Percentiles rank a stretch among this genome's conserved stretches.
Conservation (phyloP, 1,284 basidiomycete species). For the Papiliotrema terrestris region DNA sequence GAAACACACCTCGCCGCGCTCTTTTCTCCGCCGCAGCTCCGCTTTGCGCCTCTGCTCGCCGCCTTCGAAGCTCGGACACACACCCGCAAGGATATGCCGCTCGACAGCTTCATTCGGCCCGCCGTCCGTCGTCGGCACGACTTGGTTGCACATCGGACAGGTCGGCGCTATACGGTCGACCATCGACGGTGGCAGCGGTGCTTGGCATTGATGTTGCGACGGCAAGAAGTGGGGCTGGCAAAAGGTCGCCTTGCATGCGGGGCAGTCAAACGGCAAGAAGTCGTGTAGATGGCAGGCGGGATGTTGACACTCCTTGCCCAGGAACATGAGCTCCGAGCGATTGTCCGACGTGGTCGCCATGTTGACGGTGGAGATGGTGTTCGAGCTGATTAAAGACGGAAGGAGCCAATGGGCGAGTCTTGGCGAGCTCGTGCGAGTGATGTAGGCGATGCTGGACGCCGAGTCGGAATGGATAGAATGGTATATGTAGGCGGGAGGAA, state of each 20-base stretch:
- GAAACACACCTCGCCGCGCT: slow-evolving; percentile 46
- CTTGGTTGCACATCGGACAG: slow-evolving; percentile 45
- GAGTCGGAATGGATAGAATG: too few species aligned
- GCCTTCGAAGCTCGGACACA: slow-evolving; percentile 40
- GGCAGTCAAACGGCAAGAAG: slow-evolving; percentile 49
- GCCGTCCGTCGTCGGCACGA: slow-evolving; percentile 30
- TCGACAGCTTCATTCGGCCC: slow-evolving; percentile 47
- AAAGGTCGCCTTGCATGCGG: slow-evolving; percentile 45
- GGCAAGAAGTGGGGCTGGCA: slow-evolving; percentile 49
- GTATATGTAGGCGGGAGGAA: too few species aligned
- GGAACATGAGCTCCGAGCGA: slow-evolving; percentile 43
- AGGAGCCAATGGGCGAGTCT: neutral
- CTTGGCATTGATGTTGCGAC: slow-evolving; percentile 38
- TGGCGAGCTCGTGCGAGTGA: neutral
- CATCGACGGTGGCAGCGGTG: slow-evolving; percentile 43
- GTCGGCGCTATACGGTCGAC: slow-evolving; percentile 46
- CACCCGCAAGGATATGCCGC: slow-evolving; percentile 39
- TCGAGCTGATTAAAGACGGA: neutral
- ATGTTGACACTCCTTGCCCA: slow-evolving; percentile 46
- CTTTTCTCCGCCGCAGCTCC: slow-evolving; percentile 35
- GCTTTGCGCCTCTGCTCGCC: slow-evolving; percentile 39
- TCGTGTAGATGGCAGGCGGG: slow-evolving; percentile 46
- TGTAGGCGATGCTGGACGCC: too few species aligned
- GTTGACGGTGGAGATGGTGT: neutral
- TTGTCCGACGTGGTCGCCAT: neutral